Conservation (phyloP, 2,329 filamentous ascomycete species). For the Rhynchosporium secalis region DNA sequence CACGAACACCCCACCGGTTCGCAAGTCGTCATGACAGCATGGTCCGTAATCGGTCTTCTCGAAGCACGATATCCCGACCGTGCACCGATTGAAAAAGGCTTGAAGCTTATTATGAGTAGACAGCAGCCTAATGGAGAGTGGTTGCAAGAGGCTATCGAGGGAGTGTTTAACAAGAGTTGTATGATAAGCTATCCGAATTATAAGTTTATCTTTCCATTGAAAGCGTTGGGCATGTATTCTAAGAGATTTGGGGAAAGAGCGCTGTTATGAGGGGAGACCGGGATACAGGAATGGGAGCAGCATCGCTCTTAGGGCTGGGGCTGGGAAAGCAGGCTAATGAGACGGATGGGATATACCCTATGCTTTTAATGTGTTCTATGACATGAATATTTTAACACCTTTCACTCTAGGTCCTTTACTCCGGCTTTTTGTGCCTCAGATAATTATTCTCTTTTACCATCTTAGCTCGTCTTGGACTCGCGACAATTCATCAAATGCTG, state of each 20-base stretch:
- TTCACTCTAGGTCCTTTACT: no score
- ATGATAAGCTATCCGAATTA: constrained; percentile 99
- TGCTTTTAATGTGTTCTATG: no score
- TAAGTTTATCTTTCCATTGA: constrained; percentile 94
- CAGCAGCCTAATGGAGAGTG: constrained; percentile 91
- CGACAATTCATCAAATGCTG: no score
- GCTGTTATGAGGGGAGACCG: constrained; percentile 23
- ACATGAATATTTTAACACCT: no score
- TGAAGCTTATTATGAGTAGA: constrained; percentile 79
- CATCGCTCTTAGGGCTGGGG: no score
- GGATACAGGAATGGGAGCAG: no score
- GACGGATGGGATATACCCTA: no score
- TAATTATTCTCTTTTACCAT: no score
- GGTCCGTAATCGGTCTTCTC: constrained; percentile 81
- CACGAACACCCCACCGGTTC: constrained; percentile 72
- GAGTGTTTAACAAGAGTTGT: constrained; percentile 98
- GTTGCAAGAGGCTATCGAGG: constrained; percentile 93
- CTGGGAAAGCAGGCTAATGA: no score
- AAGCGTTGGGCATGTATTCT: constrained; percentile 80
- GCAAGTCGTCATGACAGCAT: constrained; percentile 93
- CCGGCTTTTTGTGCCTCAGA: no score
- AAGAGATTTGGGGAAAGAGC: constrained; percentile 36
- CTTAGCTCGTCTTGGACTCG: no score
- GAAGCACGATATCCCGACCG: constrained; percentile 79
- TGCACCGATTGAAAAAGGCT: constrained; percentile 69